Base-by-base conservation (phyloP, 345 rosid genomes). In the Bruguiera gymnorhiza region DNA sequence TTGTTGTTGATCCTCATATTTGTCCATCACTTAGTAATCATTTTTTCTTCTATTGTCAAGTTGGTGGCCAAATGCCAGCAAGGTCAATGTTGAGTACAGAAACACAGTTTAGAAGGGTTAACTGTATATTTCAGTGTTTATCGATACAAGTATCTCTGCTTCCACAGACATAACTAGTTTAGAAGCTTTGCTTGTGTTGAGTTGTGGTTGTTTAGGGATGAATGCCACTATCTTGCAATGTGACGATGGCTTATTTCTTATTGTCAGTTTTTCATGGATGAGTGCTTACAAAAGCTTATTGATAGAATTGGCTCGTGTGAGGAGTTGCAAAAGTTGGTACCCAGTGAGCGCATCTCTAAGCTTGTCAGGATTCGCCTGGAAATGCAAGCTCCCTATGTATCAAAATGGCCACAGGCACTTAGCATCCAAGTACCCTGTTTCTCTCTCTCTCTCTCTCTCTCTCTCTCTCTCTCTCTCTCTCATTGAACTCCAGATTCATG, bases 321-420 rank as follows among this genome's bases (percentile, higher is more conserved):
- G 71, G 87, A 79, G 48, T 81, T 86, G 30, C 80, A 82, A 66
- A 70, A 74, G 65, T 70, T 87, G 85, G 83, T 84, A 51, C 89
- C 91, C 20, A 89, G 96, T 76, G 87, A 85, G 59, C 81, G 83
- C 13, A 76, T 91, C 71, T 73, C 92, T 32, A 87, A 87, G 83
- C 93, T 95, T 66, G 78, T 88, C 48, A 84, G 82, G 72, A 77
- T 77, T 75, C 93, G 96, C n/a, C 71, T 95, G 32, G 97, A 95
- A 77, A 88, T 88, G 97, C 99, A 92, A 73, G 81, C 90, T 8
- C 93, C 97, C n/a, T 87, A 87, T 72, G 79, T 92, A 66, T 88
- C 97, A 26, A 92, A 92, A 79, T 95, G 96, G 97, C 86, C 97
- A 7, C 97, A 95, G 74, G 97, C 97, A 75, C 91, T 95, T 20